phyloP scores from a whole-genome alignment of 1,284 basidiomycete species.

The Cryptococcus sp. region DNA sequence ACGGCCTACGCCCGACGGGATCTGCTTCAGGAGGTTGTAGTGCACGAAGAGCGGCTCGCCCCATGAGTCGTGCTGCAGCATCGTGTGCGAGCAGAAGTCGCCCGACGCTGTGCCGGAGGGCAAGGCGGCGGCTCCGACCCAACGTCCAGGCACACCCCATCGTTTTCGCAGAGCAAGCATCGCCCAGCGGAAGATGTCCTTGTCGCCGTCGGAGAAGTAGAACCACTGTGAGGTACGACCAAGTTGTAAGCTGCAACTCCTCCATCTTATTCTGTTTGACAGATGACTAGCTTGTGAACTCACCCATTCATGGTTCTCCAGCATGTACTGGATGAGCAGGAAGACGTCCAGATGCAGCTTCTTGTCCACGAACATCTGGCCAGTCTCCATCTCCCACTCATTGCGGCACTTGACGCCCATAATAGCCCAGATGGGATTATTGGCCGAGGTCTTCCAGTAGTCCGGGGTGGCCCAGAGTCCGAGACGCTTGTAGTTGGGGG shows the following conservation, averaged over 20 bases:
- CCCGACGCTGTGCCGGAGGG: slow-evolving; percentile 48
- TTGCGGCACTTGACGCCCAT: slow-evolving; percentile 58
- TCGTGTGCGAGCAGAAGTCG: slow-evolving; percentile 53
- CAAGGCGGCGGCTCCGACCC: slow-evolving; percentile 53
- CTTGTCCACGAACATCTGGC: slow-evolving; percentile 58
- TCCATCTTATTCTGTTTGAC: not conserved
- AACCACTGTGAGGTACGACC: slow-evolving; percentile 50
- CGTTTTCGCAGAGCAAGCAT: slow-evolving; percentile 57
- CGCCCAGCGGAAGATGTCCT: slow-evolving; percentile 58
- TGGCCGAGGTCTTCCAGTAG: slow-evolving; percentile 54
- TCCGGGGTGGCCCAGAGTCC: slow-evolving; percentile 49
- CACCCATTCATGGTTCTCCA: slow-evolving; percentile 49
- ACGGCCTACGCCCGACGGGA: slow-evolving; percentile 50
- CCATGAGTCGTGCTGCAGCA: slow-evolving; percentile 56
- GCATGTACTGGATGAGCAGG: slow-evolving; percentile 54
- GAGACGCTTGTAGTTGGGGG: slow-evolving; percentile 51
- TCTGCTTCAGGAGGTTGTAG: slow-evolving; percentile 57
- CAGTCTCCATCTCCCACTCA: slow-evolving; percentile 58
- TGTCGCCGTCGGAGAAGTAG: slow-evolving; percentile 58
- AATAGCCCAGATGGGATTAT: slow-evolving; percentile 56
- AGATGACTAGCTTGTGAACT: slow-evolving; percentile 9
- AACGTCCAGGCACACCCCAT: slow-evolving; percentile 58
- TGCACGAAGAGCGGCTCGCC: slow-evolving; percentile 57
- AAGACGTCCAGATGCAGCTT: slow-evolving; percentile 55
- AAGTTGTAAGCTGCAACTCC: slow-evolving; percentile 5